Percentiles rank a stretch among this genome's conserved stretches.
Evolutionary conservation across 169 alveolate species (phyloP).

Genomic region (Amoebophrya sp.): DNA sequence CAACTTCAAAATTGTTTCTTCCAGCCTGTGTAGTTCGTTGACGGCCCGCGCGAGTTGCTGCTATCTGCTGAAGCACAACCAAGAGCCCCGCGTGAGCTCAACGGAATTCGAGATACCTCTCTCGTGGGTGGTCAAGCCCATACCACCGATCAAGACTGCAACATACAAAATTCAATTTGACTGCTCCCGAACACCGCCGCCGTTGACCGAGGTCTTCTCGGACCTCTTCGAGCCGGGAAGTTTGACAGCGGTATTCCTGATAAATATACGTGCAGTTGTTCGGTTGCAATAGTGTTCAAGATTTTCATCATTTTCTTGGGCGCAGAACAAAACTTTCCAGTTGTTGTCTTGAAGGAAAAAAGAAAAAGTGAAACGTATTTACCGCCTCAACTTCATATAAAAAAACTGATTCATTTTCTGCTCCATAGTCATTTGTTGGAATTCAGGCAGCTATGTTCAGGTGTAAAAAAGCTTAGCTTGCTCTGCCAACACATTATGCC

Average conservation of each 20-base stretch:
- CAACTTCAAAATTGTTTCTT: neutral
- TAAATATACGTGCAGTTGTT: no score
- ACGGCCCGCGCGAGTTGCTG: neutral
- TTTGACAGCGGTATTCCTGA: neutral
- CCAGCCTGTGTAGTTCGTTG: neutral
- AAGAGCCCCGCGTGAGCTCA: neutral
- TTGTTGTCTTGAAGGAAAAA: no score
- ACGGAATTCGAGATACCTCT: conserved; percentile 22
- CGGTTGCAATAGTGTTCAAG: no score
- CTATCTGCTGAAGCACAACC: neutral
- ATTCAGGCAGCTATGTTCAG: no score
- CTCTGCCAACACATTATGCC: no score
- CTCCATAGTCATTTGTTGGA: no score
- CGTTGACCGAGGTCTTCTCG: neutral
- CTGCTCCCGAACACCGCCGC: conserved; percentile 21
- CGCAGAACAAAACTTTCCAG: no score
- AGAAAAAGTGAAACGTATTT: no score
- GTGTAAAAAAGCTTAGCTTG: no score
- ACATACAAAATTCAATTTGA: neutral
- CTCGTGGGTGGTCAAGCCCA: neutral
- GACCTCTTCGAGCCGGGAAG: neutral
- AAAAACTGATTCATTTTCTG: no score
- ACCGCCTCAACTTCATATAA: no score
- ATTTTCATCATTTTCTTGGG: no score
- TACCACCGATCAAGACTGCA: neutral